These are phyloP conservation scores for Tolypocladium pustulatum DNA, from an alignment of 2,329 filamentous ascomycete genomes.

Conservation along the genomic window DNA sequence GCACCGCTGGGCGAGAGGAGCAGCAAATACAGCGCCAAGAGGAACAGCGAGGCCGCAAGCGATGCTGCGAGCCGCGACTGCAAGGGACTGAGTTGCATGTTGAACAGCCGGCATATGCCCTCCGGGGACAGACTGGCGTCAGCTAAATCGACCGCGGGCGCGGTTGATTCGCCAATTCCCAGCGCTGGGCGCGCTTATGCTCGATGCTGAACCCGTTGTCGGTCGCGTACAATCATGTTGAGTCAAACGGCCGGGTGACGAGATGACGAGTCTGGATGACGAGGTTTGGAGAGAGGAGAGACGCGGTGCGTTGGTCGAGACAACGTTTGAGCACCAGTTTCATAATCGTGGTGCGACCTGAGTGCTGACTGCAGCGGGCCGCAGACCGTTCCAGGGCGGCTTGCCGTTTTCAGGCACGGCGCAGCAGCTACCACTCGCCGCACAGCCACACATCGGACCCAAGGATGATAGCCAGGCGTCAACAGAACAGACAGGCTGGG, in stretches of 20 bases:
- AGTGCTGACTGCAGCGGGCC: neutral
- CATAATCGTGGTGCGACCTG: neutral
- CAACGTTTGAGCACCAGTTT: neutral
- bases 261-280: neutral
- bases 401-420: neutral
- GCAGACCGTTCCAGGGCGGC: neutral
- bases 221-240: conserved; percentile 6
- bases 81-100: conserved; percentile 54
- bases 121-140: conserved; percentile 19
- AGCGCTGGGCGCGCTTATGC: conserved; percentile 1
- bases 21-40: conserved; percentile 50
- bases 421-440: neutral
- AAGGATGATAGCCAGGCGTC: neutral
- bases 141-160: neutral
- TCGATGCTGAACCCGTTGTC: neutral
- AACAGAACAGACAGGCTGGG: neutral
- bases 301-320: neutral
- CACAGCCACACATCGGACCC: neutral
- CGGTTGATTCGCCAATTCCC: conserved; percentile 1
- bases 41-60: conserved; percentile 46
- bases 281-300: neutral
- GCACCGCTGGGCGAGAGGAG: conserved; percentile 50
- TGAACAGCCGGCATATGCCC: conserved; percentile 26
- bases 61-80: conserved; percentile 65
- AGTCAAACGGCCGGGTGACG: neutral